phyloP scores from a whole-genome alignment of 2,329 filamentous ascomycete genomes.

The Colletotrichum cuscutae region DNA sequence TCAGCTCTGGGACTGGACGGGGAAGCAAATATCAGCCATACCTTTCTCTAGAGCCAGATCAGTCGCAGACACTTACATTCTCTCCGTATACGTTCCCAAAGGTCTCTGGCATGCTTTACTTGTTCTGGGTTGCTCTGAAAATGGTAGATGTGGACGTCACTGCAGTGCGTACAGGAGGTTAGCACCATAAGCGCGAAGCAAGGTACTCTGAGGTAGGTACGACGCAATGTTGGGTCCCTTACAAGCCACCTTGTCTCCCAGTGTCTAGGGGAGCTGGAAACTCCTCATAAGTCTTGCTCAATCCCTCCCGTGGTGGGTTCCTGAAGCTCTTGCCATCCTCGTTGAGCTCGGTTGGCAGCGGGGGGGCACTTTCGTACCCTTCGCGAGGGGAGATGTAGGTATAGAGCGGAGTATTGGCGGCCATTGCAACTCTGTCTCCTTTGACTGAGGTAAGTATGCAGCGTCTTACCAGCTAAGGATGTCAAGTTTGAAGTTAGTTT shows the following conservation, averaged over 20 bases:
- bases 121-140: constrained; percentile 72
- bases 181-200: background rate
- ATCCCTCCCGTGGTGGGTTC: constrained; percentile 70
- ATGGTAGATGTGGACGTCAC: constrained; percentile 89
- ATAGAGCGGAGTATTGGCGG: constrained; percentile 50
- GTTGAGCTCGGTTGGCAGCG: constrained; percentile 66
- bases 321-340: constrained; percentile 82
- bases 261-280: constrained; percentile 78
- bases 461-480: background rate
- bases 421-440: constrained; percentile 6
- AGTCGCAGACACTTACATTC: constrained; percentile 70
- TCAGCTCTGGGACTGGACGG: constrained; percentile 78
- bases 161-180: constrained; percentile 39
- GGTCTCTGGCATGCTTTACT: constrained; percentile 72
- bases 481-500: background rate
- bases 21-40: background rate
- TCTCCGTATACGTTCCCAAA: constrained; percentile 81
- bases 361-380: constrained; percentile 66
- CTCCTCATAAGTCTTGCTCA: constrained; percentile 75
- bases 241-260: constrained; percentile 77
- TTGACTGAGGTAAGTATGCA: too few species aligned
- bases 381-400: constrained; percentile 66
- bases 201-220: background rate
- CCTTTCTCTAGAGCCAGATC: background rate
- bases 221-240: constrained; percentile 41